phyloP scores from a whole-genome alignment of 108 stramenopile species.

The Nitzschia putrida region DNA sequence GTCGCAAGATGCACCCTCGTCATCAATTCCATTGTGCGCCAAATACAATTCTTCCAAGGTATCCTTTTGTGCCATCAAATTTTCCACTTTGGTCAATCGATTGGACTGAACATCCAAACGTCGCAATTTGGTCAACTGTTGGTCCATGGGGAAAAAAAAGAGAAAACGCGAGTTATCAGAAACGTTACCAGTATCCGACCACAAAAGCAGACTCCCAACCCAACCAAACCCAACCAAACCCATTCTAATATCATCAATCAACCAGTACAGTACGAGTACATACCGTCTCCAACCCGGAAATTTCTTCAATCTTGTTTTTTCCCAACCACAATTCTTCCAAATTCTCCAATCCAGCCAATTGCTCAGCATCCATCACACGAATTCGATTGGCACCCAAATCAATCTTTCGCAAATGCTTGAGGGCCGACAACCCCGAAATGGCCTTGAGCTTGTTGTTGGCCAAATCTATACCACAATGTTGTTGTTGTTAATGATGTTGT shows the following conservation, averaged over 20 bases:
- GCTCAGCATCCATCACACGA: slow-evolving; percentile 73
- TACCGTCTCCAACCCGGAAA: slow-evolving; percentile 70
- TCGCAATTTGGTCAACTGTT: slow-evolving; percentile 76
- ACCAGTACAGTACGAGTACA: no score
- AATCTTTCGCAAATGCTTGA: slow-evolving; percentile 79
- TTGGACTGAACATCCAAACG: slow-evolving; percentile 89
- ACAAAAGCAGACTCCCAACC: no score
- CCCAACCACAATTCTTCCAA: slow-evolving; percentile 89
- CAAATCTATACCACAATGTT: slow-evolving; percentile 74
- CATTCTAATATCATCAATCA: no score
- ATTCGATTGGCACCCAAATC: slow-evolving; percentile 96
- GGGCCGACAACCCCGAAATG: slow-evolving; percentile 78
- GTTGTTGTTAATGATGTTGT: no score
- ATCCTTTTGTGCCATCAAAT: slow-evolving; percentile 60
- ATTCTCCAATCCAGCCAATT: slow-evolving; percentile 67
- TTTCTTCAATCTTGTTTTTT: slow-evolving; percentile 89
- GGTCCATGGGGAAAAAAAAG: no score
- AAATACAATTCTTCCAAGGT: slow-evolving; percentile 95
- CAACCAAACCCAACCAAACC: no score
- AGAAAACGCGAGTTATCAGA: not conserved
- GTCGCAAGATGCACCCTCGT: slow-evolving; percentile 58
- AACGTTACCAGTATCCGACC: no score
- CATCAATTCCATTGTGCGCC: slow-evolving; percentile 91
- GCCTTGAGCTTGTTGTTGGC: slow-evolving; percentile 96
- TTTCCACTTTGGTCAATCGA: slow-evolving; percentile 82